Base-by-base conservation (phyloP, 2,329 filamentous ascomycete genomes). In the Westerdykella ornata region DNA sequence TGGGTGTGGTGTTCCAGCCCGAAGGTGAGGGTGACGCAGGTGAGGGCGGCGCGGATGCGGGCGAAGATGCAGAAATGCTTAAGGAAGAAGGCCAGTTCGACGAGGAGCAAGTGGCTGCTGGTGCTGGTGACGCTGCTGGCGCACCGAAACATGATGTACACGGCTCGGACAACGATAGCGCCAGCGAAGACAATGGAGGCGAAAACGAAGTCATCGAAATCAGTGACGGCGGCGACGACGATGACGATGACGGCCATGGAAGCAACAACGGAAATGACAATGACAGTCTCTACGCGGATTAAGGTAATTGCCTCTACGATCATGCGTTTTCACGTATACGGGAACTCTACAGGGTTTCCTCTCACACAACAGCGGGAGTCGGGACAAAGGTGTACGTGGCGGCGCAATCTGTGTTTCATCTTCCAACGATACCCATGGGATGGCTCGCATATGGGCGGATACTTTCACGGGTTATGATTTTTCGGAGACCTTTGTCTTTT, bases 71-170 rank as follows among this genome's bases (percentile, higher is more conserved):
- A 2, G 39, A 39, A 5, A 35, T 42, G 8, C 37, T 35, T 17
- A 42, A 46, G 7, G 42, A 49, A 11, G 44, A 45, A 3, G 48
- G 44, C 1, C 50, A 57, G 18, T 58, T 59, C 32, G 49, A 56
- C 8, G 53, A 60, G 38, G 53, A 60, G 37, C n/a, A n/a, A n/a
- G 49, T 56, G 28, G 51, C 44, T n/a, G 48, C 51, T 37, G 53
- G 44, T 2, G 41, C 47, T 20, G 37, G 35, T 17, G 41, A 37
- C 30, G 36, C 42, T 11, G 44, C 30, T 5, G 43, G 40, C 12
- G 34, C 18, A 53, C 5, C 3, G 19, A 9, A 52, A 11, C 4
- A 33, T 7, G 30, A 17, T 13, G 30, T 8, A 5, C 8, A 17
- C 5, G 5, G n/a, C 26, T 29, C 26, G 8, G 39, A 45, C 5